Conservation (phyloP, 306 rosid genomes). For the Chamaecrista fasciculata region DNA sequence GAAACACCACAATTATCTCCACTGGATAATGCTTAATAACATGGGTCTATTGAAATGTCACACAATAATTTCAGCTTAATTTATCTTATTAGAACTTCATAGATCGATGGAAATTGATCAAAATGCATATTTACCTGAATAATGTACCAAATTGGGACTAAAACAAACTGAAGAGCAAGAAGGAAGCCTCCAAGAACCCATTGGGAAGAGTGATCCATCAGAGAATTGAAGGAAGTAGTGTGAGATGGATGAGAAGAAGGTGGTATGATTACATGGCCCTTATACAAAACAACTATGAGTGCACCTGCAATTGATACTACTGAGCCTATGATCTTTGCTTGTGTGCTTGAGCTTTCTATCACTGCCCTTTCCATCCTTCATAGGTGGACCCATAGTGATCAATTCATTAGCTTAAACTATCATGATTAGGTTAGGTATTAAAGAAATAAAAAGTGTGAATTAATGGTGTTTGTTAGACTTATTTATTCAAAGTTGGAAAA, state of each 20-base stretch:
- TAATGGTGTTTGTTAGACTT: too few species aligned
- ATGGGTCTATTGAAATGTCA: neutral
- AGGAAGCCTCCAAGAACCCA: conserved; percentile 45
- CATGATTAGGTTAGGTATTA: too few species aligned
- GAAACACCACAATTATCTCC: conserved; percentile 45
- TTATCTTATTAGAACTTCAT: too few species aligned
- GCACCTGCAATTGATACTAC: conserved; percentile 49
- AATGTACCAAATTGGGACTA: conserved; percentile 34
- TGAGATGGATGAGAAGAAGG: neutral
- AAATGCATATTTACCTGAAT: conserved; percentile 32
- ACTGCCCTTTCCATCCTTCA: conserved; percentile 50
- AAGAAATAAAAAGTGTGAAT: too few species aligned
- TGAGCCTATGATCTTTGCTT: conserved; percentile 45
- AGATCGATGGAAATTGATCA: neutral
- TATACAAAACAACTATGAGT: conserved; percentile 42
- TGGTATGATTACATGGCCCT: conserved; percentile 36
- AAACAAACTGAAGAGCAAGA: conserved; percentile 26
- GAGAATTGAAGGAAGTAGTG: neutral
- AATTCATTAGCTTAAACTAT: too few species aligned
- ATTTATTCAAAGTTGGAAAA: too few species aligned
- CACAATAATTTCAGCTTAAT: too few species aligned
- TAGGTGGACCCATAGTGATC: too few species aligned
- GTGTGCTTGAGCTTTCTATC: conserved; percentile 41
- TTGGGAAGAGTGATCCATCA: neutral
- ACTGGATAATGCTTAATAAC: conserved; percentile 34